Base-by-base conservation (phyloP, 75 land plant genomes). In the Selaginella tamariscina region DNA sequence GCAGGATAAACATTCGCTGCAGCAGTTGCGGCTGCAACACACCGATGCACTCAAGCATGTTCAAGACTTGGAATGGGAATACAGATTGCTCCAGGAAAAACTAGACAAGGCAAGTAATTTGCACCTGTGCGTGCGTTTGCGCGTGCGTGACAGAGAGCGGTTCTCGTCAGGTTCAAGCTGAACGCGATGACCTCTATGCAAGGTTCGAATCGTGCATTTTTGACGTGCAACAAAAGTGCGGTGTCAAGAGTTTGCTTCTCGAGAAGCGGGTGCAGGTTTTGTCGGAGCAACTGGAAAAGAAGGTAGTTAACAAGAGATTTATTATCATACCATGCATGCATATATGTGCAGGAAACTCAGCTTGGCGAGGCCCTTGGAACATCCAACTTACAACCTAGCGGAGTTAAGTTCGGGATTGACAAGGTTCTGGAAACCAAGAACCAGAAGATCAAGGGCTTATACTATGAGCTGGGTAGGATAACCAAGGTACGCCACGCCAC, bases 181-280 rank as follows among this genome's bases (percentile, higher is more conserved):
- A 77, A 30, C 55, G 78, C n/a, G 78, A 77, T 59, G 74, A 77
- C 26, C 33, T 77, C n/a, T 67, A 67, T 33, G 69, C 62, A 27
- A 65, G 60, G 32, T 77, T 77, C 49, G 78, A 77, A 55, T 71
- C 31, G 32, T 65, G 71, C 22, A 67, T 77, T 13, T 77, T 65
- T 67, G 74, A 77, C 5, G 70, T 77, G 56, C 78, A 77, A 57
- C 75, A 77, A 49, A 77, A 77, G 30, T 72, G 75, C 71, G 74
- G 74, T 11, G 69, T 77, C 28, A 72, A 77, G 33, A 77, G 49
- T 26, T 22, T 77, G 31, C 70, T 77, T 1, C 55, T 72, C 15
- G 63, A 72, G 65, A 57, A 67, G 57, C 71, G 71, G 24, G 74
- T 72, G 24, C 78, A 77, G 56, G 75, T 77, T 29, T 33, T 77